A percentile compares a stretch with the other conserved stretches of the same genome.
These are phyloP conservation scores for Paramyrothecium roridum DNA, from an alignment of 2,329 filamentous ascomycete genomes.

Conservation along the genomic window DNA sequence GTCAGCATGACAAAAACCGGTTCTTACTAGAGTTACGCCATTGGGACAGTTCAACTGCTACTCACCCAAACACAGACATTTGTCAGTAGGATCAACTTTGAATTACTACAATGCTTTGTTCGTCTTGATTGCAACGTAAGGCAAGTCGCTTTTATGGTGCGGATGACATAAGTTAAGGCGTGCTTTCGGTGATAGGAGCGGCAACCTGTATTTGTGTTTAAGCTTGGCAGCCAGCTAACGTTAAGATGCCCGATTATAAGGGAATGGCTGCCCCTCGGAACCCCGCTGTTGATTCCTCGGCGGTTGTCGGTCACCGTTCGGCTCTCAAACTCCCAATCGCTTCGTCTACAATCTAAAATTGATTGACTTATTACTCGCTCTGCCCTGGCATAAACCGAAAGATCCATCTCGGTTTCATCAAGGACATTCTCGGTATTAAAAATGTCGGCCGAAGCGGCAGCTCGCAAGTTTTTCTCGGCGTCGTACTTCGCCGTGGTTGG, in stretches of 20 bases:
- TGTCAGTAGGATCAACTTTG: background rate
- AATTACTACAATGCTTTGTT: background rate
- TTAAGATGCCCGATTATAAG: background rate
- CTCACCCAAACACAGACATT: slow-evolving; percentile 22
- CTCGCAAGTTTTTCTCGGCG: slow-evolving; percentile 76
- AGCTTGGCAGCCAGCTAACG: background rate
- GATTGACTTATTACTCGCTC: too few relatives aligned
- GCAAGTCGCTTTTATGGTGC: background rate
- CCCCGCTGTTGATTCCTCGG: slow-evolving; percentile 1
- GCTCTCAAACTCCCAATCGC: background rate
- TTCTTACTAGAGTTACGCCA: background rate
- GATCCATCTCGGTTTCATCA: background rate
- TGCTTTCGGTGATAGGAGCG: background rate
- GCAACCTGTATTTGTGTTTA: background rate
- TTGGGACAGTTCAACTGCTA: background rate
- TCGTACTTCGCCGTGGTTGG: slow-evolving; percentile 84
- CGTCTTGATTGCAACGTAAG: background rate
- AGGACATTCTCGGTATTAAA: slow-evolving; percentile 14
- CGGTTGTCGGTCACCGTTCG: background rate
- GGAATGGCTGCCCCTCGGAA: background rate
- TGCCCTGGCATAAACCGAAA: too few relatives aligned
- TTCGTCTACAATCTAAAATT: too few relatives aligned
- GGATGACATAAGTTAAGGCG: background rate
- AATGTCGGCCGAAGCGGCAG: slow-evolving; percentile 67
- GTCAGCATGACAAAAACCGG: background rate